Evolutionary conservation across 495 filamentous ascomycete genomes (phyloP).

Genomic region (Xylaria grammica): DNA sequence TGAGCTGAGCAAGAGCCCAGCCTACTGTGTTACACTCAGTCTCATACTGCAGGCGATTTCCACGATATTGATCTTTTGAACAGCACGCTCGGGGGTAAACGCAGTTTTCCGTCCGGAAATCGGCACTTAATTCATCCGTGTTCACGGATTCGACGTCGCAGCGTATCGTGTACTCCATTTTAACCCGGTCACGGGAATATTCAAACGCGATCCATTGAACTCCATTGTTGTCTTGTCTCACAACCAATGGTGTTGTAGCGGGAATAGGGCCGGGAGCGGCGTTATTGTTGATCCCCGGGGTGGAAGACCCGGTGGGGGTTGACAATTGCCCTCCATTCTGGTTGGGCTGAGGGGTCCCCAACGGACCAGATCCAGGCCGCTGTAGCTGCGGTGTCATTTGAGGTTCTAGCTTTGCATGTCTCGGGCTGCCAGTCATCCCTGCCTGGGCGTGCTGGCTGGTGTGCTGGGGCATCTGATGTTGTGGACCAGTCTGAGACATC

Average conservation of each 20-base stretch:
- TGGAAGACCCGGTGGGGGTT: slow-evolving; percentile 50
- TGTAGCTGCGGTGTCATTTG: slow-evolving; percentile 62
- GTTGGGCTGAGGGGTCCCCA: slow-evolving; percentile 48
- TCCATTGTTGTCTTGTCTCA: slow-evolving; percentile 93
- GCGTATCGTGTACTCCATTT: slow-evolving; percentile 99
- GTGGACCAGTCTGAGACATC: slow-evolving; percentile 61
- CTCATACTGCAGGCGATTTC: slow-evolving; percentile 93
- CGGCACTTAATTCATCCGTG: slow-evolving; percentile 78
- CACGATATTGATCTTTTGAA: slow-evolving; percentile 91
- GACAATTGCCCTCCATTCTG: slow-evolving; percentile 60
- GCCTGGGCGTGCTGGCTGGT: slow-evolving; percentile 52
- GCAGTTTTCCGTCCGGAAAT: slow-evolving; percentile 98
- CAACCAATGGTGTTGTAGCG: slow-evolving; percentile 94
- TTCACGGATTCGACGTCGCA: slow-evolving; percentile 98
- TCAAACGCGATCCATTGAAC: slow-evolving; percentile 99
- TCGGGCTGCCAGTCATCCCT: slow-evolving; percentile 66
- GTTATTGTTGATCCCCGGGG: slow-evolving; percentile 72
- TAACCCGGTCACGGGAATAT: slow-evolving; percentile 95
- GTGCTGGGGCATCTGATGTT: slow-evolving; percentile 56
- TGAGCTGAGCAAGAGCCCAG: slow-evolving; percentile 93
- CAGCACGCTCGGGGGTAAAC: slow-evolving; percentile 97
- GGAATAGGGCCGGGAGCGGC: slow-evolving; percentile 98
- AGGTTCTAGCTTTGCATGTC: slow-evolving; percentile 64
- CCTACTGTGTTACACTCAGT: slow-evolving; percentile 98
- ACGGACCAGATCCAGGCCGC: slow-evolving; percentile 61